Evolutionary conservation across 2,329 filamentous ascomycete species (phyloP), one percentile per base, ranked within the genome.

Genomic region (Pseudopyrenochaeta lycopersici): DNA sequence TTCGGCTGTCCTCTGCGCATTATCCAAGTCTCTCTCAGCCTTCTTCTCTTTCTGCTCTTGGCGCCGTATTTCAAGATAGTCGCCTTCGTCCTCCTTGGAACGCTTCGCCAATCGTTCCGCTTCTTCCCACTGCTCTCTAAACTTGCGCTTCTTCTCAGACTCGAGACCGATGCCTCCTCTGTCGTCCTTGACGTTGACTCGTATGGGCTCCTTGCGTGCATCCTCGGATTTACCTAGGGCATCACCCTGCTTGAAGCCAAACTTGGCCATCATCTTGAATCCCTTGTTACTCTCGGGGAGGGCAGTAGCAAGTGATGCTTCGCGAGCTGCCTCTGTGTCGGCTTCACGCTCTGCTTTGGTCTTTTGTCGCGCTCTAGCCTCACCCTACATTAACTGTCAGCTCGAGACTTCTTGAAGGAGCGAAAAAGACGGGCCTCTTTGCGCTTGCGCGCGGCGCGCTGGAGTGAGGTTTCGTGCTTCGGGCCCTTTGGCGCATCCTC

Each of bases 211-310:
- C 2, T 85, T 81, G 33, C 83, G 77, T 4, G 79, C 78, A 43
- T 77, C 66, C 49, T 72, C 77, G n/a, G 81, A 79, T 63, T 84
- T 86, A 1, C 95, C 95, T 2, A 98, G 80, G 0, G 87, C 84
- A 31, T 86, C 87, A 20, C 93, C 92, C 17, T 85, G 81, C 52
- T 87, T 89, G 79, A 96, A 99, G 1, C 95, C 95, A 83, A 99
- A 91, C 76, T 91, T 94, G 18, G 91, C 89, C 93, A 99, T 97
- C 92, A 99, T 97, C 61, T 91, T 87, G 57, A 96, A 86, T 1
- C 94, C 95, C 72, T 97, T 98, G 78, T 88, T 96, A 44, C 85
- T 82, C 14, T 83, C 78, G 17, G 88, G 84, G 6, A 97, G 80
- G 43, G 95, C 81, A 4, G 89, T 90, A 4, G 88, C 84, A 21